Conservation (phyloP, 2,329 filamentous ascomycete genomes). For the Fusarium newnesense region DNA sequence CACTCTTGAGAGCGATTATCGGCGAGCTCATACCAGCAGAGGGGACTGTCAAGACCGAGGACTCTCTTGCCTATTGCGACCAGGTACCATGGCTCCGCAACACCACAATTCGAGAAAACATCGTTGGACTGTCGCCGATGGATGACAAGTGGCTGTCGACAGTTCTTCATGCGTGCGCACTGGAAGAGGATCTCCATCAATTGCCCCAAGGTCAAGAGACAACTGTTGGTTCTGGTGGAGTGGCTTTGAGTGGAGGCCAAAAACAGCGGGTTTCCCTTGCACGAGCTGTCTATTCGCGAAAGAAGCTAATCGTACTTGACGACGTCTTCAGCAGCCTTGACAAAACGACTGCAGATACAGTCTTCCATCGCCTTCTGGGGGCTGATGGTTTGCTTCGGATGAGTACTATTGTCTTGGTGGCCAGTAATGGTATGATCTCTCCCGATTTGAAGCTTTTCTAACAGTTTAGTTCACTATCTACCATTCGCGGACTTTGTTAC, state of each 20-base stretch:
- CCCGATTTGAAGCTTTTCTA: not conserved
- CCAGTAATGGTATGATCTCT: constrained; percentile 1
- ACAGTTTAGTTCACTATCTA: constrained; percentile 39
- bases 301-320: constrained; percentile 56
- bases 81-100: constrained; percentile 58
- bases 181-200: constrained; percentile 50
- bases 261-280: constrained; percentile 57
- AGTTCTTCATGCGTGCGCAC: constrained; percentile 48
- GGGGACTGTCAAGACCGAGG: constrained; percentile 43
- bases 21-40: constrained; percentile 47
- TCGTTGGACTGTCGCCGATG: constrained; percentile 46
- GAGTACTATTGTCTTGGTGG: constrained; percentile 46
- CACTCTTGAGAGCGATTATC: constrained; percentile 51
- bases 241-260: constrained; percentile 57
- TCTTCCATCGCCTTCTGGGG: constrained; percentile 57
- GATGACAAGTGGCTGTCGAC: constrained; percentile 45
- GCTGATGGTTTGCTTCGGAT: constrained; percentile 53
- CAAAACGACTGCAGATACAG: constrained; percentile 52
- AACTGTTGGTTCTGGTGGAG: constrained; percentile 53
- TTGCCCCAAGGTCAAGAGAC: constrained; percentile 48
- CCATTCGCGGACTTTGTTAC: constrained; percentile 41
- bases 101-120: constrained; percentile 51
- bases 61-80: constrained; percentile 53
- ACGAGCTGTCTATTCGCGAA: constrained; percentile 56
- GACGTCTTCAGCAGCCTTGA: constrained; percentile 60